phyloP scores from a whole-genome alignment of 2,329 filamentous ascomycete species.

The Nemania serpens region DNA sequence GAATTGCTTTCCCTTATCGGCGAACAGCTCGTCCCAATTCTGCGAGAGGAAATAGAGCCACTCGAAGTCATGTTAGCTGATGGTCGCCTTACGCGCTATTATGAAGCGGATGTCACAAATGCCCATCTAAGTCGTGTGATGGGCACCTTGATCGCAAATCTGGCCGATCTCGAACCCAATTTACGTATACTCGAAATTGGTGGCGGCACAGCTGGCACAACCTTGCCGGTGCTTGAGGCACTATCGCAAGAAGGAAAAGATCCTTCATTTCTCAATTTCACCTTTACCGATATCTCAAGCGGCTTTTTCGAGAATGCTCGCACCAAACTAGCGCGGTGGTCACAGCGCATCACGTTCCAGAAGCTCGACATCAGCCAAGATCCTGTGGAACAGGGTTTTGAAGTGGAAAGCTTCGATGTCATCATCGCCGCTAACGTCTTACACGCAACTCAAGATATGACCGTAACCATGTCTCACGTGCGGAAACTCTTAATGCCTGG shows the following conservation, averaged over 20 bases:
- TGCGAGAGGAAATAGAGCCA: conserved; percentile 33
- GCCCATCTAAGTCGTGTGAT: conserved; percentile 17
- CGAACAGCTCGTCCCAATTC: conserved; percentile 31
- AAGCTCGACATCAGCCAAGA: conserved; percentile 22
- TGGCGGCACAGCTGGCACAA: conserved; percentile 14
- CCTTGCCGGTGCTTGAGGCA: conserved; percentile 36
- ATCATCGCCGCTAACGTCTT: conserved; percentile 31
- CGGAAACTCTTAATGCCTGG: conserved; percentile 12
- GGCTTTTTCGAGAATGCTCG: conserved; percentile 33
- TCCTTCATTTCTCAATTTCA: conserved; percentile 26
- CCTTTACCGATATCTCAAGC: conserved; percentile 34
- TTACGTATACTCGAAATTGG: conserved; percentile 34
- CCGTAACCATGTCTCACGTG: conserved; percentile 10
- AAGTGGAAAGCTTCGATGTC: conserved; percentile 22
- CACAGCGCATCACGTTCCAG: conserved; percentile 18
- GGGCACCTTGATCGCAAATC: conserved; percentile 10
- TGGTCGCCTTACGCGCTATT: conserved; percentile 31
- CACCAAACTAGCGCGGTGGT: conserved; percentile 21
- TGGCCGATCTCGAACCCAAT: conserved; percentile 29
- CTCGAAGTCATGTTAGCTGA: conserved; percentile 40
- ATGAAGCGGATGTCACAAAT: conserved; percentile 24
- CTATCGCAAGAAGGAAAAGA: conserved; percentile 35
- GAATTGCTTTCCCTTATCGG: conserved; percentile 35
- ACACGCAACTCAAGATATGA: conserved; percentile 24
- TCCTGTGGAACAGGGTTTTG: conserved; percentile 27